These are phyloP conservation scores for Amanita pallidorosea DNA, from an alignment of 768 basidiomycete species.

Conservation along the genomic window DNA sequence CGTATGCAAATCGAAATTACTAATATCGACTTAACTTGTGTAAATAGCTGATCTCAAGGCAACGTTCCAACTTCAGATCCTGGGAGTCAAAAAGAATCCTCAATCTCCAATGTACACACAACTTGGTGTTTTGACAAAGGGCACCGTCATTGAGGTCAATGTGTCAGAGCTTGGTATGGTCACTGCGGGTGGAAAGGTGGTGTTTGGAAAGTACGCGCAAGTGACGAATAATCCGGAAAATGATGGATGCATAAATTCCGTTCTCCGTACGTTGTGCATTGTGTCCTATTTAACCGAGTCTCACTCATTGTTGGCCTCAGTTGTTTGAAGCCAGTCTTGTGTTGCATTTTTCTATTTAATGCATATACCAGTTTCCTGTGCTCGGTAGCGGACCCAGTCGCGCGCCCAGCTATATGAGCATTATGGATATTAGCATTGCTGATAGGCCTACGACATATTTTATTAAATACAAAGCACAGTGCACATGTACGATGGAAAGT, in stretches of 20 bases:
- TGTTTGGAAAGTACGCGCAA: conserved; percentile 90
- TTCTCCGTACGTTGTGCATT: conserved; percentile 54
- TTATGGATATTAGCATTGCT: too few species aligned
- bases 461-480: too few species aligned
- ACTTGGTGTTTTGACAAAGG: conserved; percentile 95
- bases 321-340: not conserved
- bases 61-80: conserved; percentile 96
- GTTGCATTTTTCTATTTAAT: too few species aligned
- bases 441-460: too few species aligned
- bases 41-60: conserved; percentile 86
- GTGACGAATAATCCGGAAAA: conserved; percentile 94
- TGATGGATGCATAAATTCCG: conserved; percentile 93
- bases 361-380: not conserved
- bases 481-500: not conserved
- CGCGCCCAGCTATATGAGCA: too few species aligned
- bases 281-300: not conserved
- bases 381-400: not conserved
- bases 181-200: conserved; percentile 91
- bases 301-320: not conserved
- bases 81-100: conserved; percentile 99
- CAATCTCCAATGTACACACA: conserved; percentile 98
- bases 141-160: conserved; percentile 97
- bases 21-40: conserved; percentile 1
- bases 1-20: conserved; percentile 13
- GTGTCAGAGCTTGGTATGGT: conserved; percentile 98